phyloP scores from a whole-genome alignment of 768 basidiomycete species.

The Boletus reticuloceps region DNA sequence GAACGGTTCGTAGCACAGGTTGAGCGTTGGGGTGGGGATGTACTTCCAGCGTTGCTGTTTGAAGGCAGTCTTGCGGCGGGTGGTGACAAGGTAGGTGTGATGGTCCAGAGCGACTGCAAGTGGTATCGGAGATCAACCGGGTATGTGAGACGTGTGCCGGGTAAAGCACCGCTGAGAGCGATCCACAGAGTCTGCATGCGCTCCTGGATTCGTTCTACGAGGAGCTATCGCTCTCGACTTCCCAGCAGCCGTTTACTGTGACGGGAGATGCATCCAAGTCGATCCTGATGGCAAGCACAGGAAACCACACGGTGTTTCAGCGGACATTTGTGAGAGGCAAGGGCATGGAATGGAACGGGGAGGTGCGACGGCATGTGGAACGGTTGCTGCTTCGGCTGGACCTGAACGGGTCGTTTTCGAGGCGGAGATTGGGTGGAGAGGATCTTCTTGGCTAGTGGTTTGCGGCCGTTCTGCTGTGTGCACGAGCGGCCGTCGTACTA shows the following conservation, averaged over 20 bases:
- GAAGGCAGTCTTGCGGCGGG: constrained; percentile 69
- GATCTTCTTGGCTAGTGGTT: background rate
- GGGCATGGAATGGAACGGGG: constrained; percentile 57
- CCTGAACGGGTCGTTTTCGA: constrained; percentile 77
- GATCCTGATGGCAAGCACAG: constrained; percentile 54
- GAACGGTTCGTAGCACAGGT: constrained; percentile 86
- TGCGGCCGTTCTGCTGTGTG: too few species aligned
- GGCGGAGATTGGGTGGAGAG: constrained; percentile 29
- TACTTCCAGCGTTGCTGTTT: constrained; percentile 77
- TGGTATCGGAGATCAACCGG: constrained; percentile 77
- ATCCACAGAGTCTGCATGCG: constrained; percentile 59
- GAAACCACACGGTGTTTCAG: constrained; percentile 44
- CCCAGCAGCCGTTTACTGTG: constrained; percentile 65
- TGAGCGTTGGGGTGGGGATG: constrained; percentile 90
- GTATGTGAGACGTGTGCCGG: constrained; percentile 35
- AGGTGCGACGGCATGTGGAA: constrained; percentile 79
- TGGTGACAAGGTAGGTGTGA: constrained; percentile 57
- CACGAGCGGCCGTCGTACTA: too few species aligned
- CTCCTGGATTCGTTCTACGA: constrained; percentile 78
- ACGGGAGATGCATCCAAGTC: constrained; percentile 74
- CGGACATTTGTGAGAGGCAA: constrained; percentile 52
- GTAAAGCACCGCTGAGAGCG: background rate
- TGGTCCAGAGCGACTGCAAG: constrained; percentile 69
- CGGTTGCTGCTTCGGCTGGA: constrained; percentile 78
- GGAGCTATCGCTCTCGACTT: constrained; percentile 71